Evolutionary conservation across 192 early-diverging fungal genomes (phyloP), one percentile per base, ranked within the genome.

Genomic region (Blastocladiella britannica): DNA sequence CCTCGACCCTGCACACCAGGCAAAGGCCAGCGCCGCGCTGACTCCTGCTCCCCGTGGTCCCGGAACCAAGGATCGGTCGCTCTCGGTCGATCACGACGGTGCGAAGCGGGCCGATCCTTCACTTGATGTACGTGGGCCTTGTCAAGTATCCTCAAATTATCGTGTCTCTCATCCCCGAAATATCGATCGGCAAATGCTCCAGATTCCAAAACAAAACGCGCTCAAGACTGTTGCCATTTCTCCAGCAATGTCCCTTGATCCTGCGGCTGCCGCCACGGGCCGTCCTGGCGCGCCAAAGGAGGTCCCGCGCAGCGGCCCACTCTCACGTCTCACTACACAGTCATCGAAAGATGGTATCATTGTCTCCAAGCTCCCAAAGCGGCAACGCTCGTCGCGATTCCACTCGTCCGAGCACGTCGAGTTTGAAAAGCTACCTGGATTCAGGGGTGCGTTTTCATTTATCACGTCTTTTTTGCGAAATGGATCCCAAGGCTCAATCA

Each of bases 371-470:
- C 72, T 74, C 24, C 88, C 88, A 28, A 66, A 82, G 29, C 77
- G 88, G 30, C 88, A 91, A 62, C 67, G 82, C 61, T 90, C 87
- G 1, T 91, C 88, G 25, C 72, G 88, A 31, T 91, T 91, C 62
- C 79, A 87, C 72, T 81, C 87, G 3, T 81, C 78, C 5, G 86
- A 88, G 60, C 71, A 75, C 27, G 82, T 86, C 26, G 84, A 89
- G 59, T 62, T 91, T 54, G 86, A 91, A 54, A 80, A 82, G 65
- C 67, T 86, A 26, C 72, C 76, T 23, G 69, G 62, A 27, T 77
- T 91, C 51, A 83, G 85, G 66, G 88, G 88, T 84, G 72, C 31
- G 62, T 70, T 3, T 15, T 26, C 28, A 20, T 25, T 7, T 25
- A 7, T 8, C 27, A 18, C 1, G 7, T 4, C 6, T 31, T 51